These are phyloP conservation scores for Asterophora parasitica DNA, from an alignment of 768 basidiomycete species.

Conservation along the genomic window DNA sequence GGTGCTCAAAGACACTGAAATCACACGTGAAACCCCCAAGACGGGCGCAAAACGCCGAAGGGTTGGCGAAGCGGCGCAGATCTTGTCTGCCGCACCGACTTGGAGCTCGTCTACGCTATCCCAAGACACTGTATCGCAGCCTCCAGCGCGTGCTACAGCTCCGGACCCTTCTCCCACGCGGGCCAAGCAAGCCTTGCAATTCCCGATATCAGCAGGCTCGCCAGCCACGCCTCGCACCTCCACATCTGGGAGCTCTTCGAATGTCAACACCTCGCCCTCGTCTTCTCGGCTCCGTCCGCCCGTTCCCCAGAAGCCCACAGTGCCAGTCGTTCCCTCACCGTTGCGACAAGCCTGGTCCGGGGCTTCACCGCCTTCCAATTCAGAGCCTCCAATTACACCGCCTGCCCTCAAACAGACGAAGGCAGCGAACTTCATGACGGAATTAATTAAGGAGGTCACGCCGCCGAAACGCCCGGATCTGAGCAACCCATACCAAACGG, in stretches of 20 bases:
- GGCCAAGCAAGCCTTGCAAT: slow-evolving; percentile 26
- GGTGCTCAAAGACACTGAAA: slow-evolving; percentile 29
- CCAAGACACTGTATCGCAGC: slow-evolving; percentile 17
- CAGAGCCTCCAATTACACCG: slow-evolving; percentile 25
- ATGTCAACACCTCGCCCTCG: slow-evolving; percentile 20
- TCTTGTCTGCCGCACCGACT: slow-evolving; percentile 27
- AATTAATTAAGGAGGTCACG: slow-evolving; percentile 66
- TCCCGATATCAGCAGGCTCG: slow-evolving; percentile 27
- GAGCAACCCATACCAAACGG: slow-evolving; percentile 74
- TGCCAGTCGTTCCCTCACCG: slow-evolving; percentile 68
- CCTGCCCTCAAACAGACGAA: slow-evolving; percentile 48
- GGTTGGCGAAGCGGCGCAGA: slow-evolving; percentile 41
- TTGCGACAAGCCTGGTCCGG: slow-evolving; percentile 70
- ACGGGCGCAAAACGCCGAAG: slow-evolving; percentile 60
- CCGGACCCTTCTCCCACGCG: slow-evolving; percentile 31
- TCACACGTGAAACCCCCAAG: slow-evolving; percentile 32
- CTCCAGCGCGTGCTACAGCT: slow-evolving; percentile 26
- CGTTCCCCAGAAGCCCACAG: slow-evolving; percentile 43
- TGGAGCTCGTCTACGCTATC: slow-evolving; percentile 15
- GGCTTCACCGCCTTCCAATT: slow-evolving; percentile 29
- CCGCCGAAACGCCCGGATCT: slow-evolving; percentile 63
- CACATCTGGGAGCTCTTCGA: slow-evolving; percentile 15
- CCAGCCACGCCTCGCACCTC: slow-evolving; percentile 25
- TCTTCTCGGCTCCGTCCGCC: slow-evolving; percentile 37
- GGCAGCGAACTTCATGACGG: slow-evolving; percentile 64